These are phyloP conservation scores for Dichotomopilus funicola DNA, from an alignment of 2,329 filamentous ascomycete species.

Conservation along the genomic window DNA sequence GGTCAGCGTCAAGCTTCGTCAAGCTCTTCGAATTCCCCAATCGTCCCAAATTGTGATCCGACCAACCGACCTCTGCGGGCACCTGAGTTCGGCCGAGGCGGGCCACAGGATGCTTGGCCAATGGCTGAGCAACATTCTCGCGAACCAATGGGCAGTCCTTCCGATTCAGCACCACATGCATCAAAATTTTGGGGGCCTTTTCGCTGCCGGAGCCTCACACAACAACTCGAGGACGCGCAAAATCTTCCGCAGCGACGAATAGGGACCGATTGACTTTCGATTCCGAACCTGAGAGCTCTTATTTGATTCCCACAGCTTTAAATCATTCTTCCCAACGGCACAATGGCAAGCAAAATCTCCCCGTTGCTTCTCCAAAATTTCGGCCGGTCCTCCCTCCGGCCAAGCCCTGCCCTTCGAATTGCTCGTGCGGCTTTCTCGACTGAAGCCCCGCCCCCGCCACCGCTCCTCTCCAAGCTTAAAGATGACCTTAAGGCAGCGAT, in stretches of 20 bases:
- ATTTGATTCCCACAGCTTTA: neutral
- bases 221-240: no score
- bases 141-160: no score
- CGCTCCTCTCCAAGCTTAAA: conserved; percentile 49
- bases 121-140: no score
- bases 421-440: conserved; percentile 26
- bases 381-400: conserved; percentile 10
- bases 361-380: conserved; percentile 11
- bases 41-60: no score
- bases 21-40: no score
- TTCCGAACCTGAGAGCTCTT: neutral
- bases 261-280: no score
- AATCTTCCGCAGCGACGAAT: no score
- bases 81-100: no score
- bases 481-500: conserved; percentile 60
- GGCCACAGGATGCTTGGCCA: no score
- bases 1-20: no score
- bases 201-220: neutral
- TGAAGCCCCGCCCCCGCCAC: conserved; percentile 34
- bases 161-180: no score
- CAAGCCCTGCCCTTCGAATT: conserved; percentile 1
- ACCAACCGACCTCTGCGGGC: no score
- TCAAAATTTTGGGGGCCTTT: neutral
- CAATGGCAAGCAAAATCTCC: conserved; percentile 17
- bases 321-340: neutral